Conservation (phyloP, 306 rosid species). For the Hippophae tibetana region DNA sequence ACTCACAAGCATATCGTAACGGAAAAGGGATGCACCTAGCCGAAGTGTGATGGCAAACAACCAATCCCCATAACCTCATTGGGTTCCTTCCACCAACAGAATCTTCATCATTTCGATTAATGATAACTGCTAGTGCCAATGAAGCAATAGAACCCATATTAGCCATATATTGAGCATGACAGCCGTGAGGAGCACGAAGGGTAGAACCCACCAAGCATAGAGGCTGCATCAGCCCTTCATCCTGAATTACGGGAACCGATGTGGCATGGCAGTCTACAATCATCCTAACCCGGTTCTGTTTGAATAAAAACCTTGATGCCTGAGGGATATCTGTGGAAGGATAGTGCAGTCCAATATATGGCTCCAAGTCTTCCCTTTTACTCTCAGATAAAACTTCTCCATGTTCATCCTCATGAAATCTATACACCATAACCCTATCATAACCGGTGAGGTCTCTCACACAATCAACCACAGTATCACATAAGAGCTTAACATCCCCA, state of each 20-base stretch:
- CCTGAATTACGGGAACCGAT: constrained; percentile 62
- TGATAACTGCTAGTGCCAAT: constrained; percentile 75
- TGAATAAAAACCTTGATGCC: constrained; percentile 93
- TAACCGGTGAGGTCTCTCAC: constrained; percentile 77
- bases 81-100: constrained; percentile 37
- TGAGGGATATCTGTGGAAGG: constrained; percentile 96
- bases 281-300: constrained; percentile 94
- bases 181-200: constrained; percentile 84
- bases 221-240: constrained; percentile 67
- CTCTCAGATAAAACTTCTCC: constrained; percentile 97
- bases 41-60: constrained; percentile 93
- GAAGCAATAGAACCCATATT: constrained; percentile 95
- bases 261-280: constrained; percentile 81
- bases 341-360: constrained; percentile 89
- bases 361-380: constrained; percentile 74
- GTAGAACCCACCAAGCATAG: constrained; percentile 93
- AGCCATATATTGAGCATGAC: constrained; percentile 94
- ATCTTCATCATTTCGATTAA: constrained; percentile 69
- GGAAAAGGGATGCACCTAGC: constrained; percentile 86
- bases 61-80: constrained; percentile 90
- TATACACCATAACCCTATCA: constrained; percentile 94
- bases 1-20: constrained; percentile 86
- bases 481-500: constrained; percentile 63
- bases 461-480: constrained; percentile 74
- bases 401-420: constrained; percentile 95